phyloP scores from a whole-genome alignment of 306 rosid species.

The Potentilla sterilis region DNA sequence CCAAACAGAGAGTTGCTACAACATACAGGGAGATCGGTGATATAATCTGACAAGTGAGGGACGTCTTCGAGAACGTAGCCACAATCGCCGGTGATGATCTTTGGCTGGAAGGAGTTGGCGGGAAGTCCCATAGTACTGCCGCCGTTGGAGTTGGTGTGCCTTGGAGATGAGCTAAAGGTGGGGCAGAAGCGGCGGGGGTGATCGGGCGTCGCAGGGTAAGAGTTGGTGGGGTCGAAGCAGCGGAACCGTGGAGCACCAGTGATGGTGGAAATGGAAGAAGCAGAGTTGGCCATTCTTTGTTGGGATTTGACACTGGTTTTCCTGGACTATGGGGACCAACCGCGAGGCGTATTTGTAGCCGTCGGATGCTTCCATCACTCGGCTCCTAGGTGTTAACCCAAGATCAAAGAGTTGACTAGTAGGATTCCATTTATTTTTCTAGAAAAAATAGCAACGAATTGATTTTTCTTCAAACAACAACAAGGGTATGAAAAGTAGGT shows the following conservation, averaged over 20 bases:
- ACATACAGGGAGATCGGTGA: conserved; percentile 44
- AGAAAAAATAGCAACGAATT: neutral
- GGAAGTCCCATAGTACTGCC: conserved; percentile 12
- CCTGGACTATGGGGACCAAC: neutral
- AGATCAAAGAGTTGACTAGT: too few relatives aligned
- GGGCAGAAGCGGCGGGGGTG: conserved; percentile 16
- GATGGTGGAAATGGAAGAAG: conserved; percentile 16
- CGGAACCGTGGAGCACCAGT: conserved; percentile 24
- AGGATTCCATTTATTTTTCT: neutral
- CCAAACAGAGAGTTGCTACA: neutral
- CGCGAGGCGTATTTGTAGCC: conserved; percentile 18
- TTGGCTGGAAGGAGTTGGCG: conserved; percentile 12
- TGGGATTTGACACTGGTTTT: neutral
- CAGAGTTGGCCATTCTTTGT: conserved; percentile 15
- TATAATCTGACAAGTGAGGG: conserved; percentile 57
- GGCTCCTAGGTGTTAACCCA: neutral
- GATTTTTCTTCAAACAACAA: too few relatives aligned
- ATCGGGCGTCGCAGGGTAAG: conserved; percentile 10
- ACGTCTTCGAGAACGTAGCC: conserved; percentile 66
- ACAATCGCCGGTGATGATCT: conserved; percentile 39
- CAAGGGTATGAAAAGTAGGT: too few relatives aligned
- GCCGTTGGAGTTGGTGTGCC: neutral
- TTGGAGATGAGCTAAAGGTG: neutral
- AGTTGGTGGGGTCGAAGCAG: conserved; percentile 35
- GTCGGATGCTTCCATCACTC: conserved; percentile 2